Evolutionary conservation across 495 filamentous ascomycete genomes (phyloP).

Genomic region (Elasticomyces elasticus): DNA sequence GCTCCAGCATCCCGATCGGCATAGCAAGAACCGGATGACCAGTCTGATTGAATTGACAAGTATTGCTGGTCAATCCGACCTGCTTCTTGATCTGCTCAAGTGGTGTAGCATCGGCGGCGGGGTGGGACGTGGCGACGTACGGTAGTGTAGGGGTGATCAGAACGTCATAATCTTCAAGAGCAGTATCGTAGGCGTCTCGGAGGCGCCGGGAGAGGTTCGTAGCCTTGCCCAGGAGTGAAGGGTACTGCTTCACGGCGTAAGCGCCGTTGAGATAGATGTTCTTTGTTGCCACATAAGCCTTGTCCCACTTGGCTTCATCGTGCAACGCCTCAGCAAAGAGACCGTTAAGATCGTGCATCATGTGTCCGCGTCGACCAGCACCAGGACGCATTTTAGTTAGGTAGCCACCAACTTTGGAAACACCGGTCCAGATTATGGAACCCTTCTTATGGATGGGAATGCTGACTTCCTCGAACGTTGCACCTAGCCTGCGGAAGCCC

Average conservation of each 20-base stretch:
- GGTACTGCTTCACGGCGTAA: slow-evolving; percentile 26
- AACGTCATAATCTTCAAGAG: slow-evolving; percentile 37
- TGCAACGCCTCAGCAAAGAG: slow-evolving; percentile 16
- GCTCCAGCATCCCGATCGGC: slow-evolving; percentile 42
- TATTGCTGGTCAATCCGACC: slow-evolving; percentile 43
- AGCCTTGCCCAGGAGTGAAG: slow-evolving; percentile 33
- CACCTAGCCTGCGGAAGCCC: slow-evolving; percentile 42
- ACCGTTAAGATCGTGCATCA: slow-evolving; percentile 36
- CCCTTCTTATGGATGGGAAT: slow-evolving; percentile 43
- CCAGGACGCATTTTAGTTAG: slow-evolving; percentile 35
- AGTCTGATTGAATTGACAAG: slow-evolving; percentile 46
- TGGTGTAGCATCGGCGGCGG: slow-evolving; percentile 13
- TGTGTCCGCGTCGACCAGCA: slow-evolving; percentile 33
- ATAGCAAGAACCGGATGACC: slow-evolving; percentile 50
- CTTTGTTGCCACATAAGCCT: slow-evolving; percentile 25
- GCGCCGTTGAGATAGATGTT: slow-evolving; percentile 26
- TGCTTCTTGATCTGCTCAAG: slow-evolving; percentile 23
- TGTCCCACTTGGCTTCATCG: slow-evolving; percentile 16
- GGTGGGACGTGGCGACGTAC: slow-evolving; percentile 30
- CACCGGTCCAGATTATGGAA: slow-evolving; percentile 43
- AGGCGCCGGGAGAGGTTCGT: slow-evolving; percentile 36
- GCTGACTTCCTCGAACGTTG: slow-evolving; percentile 42
- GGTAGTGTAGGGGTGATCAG: slow-evolving; percentile 38
- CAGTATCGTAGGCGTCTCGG: slow-evolving; percentile 37
- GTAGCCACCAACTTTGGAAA: slow-evolving; percentile 36